Conservation (phyloP, 2,329 filamentous ascomycete genomes). For the Exophiala sp. region DNA sequence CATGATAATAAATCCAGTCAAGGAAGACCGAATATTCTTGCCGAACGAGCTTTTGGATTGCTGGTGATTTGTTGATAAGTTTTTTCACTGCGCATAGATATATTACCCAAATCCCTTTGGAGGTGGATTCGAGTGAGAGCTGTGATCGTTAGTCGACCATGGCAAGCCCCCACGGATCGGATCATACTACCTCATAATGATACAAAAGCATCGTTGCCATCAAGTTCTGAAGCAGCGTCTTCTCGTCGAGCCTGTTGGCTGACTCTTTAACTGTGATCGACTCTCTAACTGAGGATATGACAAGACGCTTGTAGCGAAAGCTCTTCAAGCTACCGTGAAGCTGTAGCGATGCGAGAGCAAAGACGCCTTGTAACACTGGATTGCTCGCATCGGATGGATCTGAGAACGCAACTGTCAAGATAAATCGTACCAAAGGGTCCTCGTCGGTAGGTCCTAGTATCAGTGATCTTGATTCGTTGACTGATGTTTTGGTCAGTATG, state of each 20-base stretch:
- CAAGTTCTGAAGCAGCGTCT: conserved; percentile 22
- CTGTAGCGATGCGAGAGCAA: conserved; percentile 19
- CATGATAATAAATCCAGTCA: conserved; percentile 24
- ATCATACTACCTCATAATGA: conserved; percentile 20
- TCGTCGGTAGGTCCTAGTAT: conserved; percentile 18
- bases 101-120: conserved; percentile 19
- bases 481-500: conserved; percentile 11
- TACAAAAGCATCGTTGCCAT: conserved; percentile 25
- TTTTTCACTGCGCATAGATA: conserved; percentile 21
- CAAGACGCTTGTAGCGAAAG: conserved; percentile 19
- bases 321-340: conserved; percentile 17
- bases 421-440: conserved; percentile 13
- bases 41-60: conserved; percentile 18
- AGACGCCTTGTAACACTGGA: conserved; percentile 19
- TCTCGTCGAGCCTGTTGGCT: conserved; percentile 19
- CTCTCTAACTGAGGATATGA: conserved; percentile 20
- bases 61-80: conserved; percentile 16
- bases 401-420: conserved; percentile 16
- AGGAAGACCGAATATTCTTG: conserved; percentile 21
- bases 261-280: conserved; percentile 18
- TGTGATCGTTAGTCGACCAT: conserved; percentile 13
- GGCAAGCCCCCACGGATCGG: conserved; percentile 1
- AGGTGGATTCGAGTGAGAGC: conserved; percentile 20
- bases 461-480: conserved; percentile 20
- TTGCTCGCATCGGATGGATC: conserved; percentile 16